These are phyloP conservation scores for Crataegus laevigata DNA, from an alignment of 306 rosid species.

Conservation along the genomic window DNA sequence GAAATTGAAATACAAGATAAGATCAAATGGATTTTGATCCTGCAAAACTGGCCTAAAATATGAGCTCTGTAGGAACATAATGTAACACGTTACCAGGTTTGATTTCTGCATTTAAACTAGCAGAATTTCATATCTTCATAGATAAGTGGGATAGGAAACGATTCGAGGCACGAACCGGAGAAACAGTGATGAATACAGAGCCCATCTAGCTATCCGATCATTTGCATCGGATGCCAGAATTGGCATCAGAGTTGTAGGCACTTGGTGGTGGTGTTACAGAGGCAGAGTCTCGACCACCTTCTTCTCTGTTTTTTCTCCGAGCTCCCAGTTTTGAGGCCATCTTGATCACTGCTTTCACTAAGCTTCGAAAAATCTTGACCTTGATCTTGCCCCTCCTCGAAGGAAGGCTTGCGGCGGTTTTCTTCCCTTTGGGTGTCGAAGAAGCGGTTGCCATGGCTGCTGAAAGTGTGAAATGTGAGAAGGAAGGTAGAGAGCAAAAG, in stretches of 20 bases:
- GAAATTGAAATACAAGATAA: background rate
- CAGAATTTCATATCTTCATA: background rate
- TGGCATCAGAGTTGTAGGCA: constrained; percentile 4
- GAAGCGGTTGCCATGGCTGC: constrained; percentile 15
- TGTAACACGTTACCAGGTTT: too few relatives aligned
- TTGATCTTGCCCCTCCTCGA: constrained; percentile 29
- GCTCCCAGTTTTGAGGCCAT: background rate
- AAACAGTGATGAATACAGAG: background rate
- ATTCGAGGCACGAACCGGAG: background rate
- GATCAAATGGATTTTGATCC: background rate
- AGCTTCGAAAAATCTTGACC: constrained; percentile 6
- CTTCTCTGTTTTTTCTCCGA: background rate
- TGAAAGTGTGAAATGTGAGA: too few relatives aligned
- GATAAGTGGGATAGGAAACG: background rate
- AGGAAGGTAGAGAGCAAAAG: too few relatives aligned
- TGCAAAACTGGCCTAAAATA: background rate
- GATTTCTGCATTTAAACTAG: too few relatives aligned
- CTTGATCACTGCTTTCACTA: constrained; percentile 8
- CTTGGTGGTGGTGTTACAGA: background rate
- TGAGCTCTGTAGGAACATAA: background rate
- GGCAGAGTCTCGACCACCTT: background rate
- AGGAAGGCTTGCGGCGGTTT: background rate
- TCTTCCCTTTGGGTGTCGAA: background rate
- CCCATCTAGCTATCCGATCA: background rate
- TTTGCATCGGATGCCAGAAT: background rate